Evolutionary conservation across 306 rosid species (phyloP), one percentile per base, ranked within the genome.

Genomic region (Chamaecrista fasciculata): DNA sequence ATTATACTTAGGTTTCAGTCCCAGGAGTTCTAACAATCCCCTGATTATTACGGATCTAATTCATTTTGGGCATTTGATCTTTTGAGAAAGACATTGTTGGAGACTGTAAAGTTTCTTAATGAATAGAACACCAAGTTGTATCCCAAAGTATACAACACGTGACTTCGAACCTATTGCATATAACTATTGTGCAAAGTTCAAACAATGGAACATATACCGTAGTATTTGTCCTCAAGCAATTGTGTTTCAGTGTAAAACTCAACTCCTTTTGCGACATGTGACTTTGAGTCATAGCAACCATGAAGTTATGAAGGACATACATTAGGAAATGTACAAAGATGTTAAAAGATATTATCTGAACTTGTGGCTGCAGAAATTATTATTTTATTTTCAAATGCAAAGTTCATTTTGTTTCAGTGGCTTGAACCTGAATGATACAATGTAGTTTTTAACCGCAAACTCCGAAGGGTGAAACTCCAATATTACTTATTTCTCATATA

Each of bases 381-480:
- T 70, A 7, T 70, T 83, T 63, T 79, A 76, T 77, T 81, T 83
- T 62, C 76, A 81, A 47, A 84, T 84, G 39, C 6, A 33, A 51
- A 44, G 6, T 48, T 25, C 50, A 59, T 20, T 20, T 21, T 69
- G 11, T 40, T 25, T 18, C 6, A 9, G 29, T 39, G 24, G 4
- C n/a, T n/a, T n/a, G n/a, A n/a, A 18, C 72, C 36, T 11, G 25
- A 69, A 69, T 23, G 37, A 53, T 69, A 20, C 64, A 15, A 12
- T 33, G 49, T 44, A 33, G 20, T 44, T 33, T 16, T 48, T 37
- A 37, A 37, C 43, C 8, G 43, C 43, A 10, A n/a, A 9, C 10
- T 48, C 53, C 8, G n/a, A n/a, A n/a, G n/a, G n/a, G 28, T 49
- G 55, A 51, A 11, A 33, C 58, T 24, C 16, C 0, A 11, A 23